Evolutionary conservation across 805 yeast species (phyloP), one percentile per base, ranked within the genome.

Genomic region (Isabelozyma rhagii): DNA sequence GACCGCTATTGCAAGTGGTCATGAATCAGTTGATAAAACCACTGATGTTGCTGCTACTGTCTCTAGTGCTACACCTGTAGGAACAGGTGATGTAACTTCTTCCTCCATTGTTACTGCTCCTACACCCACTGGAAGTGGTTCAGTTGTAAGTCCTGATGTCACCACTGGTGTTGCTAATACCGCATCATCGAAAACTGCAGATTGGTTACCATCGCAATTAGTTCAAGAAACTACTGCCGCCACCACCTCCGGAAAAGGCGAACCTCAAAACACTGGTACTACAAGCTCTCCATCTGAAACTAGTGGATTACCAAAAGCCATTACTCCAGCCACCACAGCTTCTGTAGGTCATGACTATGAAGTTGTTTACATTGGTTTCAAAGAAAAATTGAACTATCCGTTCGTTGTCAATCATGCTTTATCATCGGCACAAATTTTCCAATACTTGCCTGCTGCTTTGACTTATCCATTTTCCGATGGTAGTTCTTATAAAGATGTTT

Each of bases 341-440:
- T 69, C 74, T 13, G 77, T 78, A 29, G 81, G 80, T 49, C 53
- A 51, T 18, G 60, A 71, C 53, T 80, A 81, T 60, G 72, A 77
- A 46, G 66, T 83, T 49, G 81, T 91, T 47, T 83, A 87, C 44
- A 71, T 91, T 62, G 96, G 96, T 4, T 93, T 93, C 75, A 83
- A 84, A 59, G 69, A 82, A 50, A 81, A 85, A 3, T 80, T 91
- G 68, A 91, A 90, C 67, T 93, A 92, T 68, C 89, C 89, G 45
- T 89, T 87, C 64, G 89, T 89, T 51, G 96, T 86, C 41, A 69
- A 77, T 50, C 81, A 85, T 64, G 79, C 93, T 1, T 68, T 85
- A 46, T 78, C 94, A 2, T 87, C 92, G 11, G 94, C 96, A 3
- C 96, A 89, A 68, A 85, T 89, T 45, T 87, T 89, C 69, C 82